Conservation (phyloP, 495 filamentous ascomycete species). For the Penicillium waksmanii region DNA sequence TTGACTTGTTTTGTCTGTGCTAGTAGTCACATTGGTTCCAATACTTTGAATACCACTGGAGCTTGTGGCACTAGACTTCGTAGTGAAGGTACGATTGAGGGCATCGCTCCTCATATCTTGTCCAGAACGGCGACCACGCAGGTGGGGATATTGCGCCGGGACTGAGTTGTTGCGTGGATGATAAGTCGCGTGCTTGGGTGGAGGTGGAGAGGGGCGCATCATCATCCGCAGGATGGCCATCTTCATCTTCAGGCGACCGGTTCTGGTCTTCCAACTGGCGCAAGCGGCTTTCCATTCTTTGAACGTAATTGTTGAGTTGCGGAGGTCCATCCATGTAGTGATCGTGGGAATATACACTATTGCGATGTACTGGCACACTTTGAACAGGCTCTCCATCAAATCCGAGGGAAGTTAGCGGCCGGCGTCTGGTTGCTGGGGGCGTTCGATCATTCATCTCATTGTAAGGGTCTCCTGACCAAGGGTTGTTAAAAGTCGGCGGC, state of each 20-base stretch:
- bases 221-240: slow-evolving; percentile 47
- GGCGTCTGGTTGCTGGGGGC: slow-evolving; percentile 33
- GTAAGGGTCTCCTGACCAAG: slow-evolving; percentile 93
- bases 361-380: slow-evolving; percentile 31
- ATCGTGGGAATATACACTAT: slow-evolving; percentile 47
- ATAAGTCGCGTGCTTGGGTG: slow-evolving; percentile 62
- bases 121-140: slow-evolving; percentile 74
- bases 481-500: slow-evolving; percentile 64
- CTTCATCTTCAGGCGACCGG: slow-evolving; percentile 39
- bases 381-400: slow-evolving; percentile 45
- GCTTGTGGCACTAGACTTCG: slow-evolving; percentile 78
- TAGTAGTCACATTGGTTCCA: slow-evolving; percentile 70
- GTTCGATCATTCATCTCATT: slow-evolving; percentile 57
- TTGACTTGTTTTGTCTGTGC: slow-evolving; percentile 75
- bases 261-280: slow-evolving; percentile 71
- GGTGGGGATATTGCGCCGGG: slow-evolving; percentile 39
- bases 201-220: slow-evolving; percentile 60
- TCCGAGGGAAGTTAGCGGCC: slow-evolving; percentile 76
- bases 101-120: slow-evolving; percentile 75
- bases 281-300: slow-evolving; percentile 83
- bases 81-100: slow-evolving; percentile 80
- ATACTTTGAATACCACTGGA: slow-evolving; percentile 71
- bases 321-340: slow-evolving; percentile 63
- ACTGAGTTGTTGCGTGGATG: slow-evolving; percentile 51
- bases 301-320: slow-evolving; percentile 79